Conservation (phyloP, 495 filamentous ascomycete species). For the Xylaria nigripes region DNA sequence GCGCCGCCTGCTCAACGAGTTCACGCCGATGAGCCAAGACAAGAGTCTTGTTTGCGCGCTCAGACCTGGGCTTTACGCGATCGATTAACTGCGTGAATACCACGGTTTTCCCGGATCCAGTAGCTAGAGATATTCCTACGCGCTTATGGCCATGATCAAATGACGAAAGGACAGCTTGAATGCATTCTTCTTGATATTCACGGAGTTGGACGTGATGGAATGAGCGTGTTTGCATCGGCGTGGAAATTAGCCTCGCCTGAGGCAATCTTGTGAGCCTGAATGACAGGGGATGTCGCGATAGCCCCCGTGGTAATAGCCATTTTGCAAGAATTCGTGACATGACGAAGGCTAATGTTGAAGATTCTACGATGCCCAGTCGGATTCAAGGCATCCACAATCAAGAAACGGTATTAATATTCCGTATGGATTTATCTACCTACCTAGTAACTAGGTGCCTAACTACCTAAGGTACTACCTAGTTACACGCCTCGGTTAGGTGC, state of each 20-base stretch:
- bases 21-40: constrained; percentile 89
- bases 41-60: constrained; percentile 63
- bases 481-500: too few relatives aligned
- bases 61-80: constrained; percentile 52
- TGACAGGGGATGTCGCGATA: background rate
- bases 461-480: too few relatives aligned
- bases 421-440: too few relatives aligned
- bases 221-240: background rate
- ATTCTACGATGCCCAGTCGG: background rate
- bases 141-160: constrained; percentile 68
- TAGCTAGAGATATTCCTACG: constrained; percentile 83
- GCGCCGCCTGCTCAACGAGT: constrained; percentile 89
- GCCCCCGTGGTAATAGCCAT: constrained; percentile 14
- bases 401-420: background rate
- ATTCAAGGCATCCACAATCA: background rate
- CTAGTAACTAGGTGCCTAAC: too few relatives aligned
- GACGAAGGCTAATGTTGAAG: constrained; percentile 1
- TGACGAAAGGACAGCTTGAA: constrained; percentile 70
- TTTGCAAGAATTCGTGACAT: constrained; percentile 19
- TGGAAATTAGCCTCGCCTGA: constrained; percentile 18
- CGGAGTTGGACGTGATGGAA: constrained; percentile 49
- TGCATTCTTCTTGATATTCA: constrained; percentile 81
- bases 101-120: constrained; percentile 90
- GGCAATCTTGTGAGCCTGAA: background rate
- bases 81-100: constrained; percentile 95